phyloP scores from a whole-genome alignment of 257 asterid genomes.

The Cynanchum wilfordii region DNA sequence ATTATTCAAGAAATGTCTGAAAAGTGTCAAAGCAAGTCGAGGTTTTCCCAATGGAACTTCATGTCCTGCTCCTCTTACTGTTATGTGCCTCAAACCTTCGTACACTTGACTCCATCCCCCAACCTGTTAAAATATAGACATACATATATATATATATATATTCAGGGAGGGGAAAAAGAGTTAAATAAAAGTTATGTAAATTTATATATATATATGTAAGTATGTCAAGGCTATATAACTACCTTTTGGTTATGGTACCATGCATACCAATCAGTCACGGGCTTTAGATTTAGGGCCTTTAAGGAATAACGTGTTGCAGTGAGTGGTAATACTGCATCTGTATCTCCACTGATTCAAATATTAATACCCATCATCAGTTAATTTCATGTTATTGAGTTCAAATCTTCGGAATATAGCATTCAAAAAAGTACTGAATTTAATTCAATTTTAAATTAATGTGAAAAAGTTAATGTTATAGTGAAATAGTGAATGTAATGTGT shows the following conservation, averaged over 20 bases:
- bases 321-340: conserved; percentile 57
- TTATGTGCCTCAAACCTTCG: conserved; percentile 48
- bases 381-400: too few species aligned
- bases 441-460: too few species aligned
- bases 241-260: conserved; percentile 53
- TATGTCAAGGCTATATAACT: background rate
- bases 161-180: too few species aligned
- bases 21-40: conserved; percentile 42
- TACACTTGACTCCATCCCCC: conserved; percentile 69
- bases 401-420: too few species aligned
- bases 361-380: background rate
- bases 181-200: too few species aligned
- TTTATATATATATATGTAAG: too few species aligned
- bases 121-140: conserved; percentile 24
- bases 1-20: conserved; percentile 46
- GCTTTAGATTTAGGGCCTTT: conserved; percentile 34
- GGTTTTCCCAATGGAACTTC: conserved; percentile 54
- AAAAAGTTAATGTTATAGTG: too few species aligned
- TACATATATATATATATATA: too few species aligned
- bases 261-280: conserved; percentile 44
- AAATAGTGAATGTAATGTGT: too few species aligned
- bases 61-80: conserved; percentile 69
- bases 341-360: conserved; percentile 42
- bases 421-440: too few species aligned
- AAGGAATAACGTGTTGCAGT: conserved; percentile 57